Base-by-base conservation (phyloP, 2,329 filamentous ascomycete genomes). In the Xylaria sp. region DNA sequence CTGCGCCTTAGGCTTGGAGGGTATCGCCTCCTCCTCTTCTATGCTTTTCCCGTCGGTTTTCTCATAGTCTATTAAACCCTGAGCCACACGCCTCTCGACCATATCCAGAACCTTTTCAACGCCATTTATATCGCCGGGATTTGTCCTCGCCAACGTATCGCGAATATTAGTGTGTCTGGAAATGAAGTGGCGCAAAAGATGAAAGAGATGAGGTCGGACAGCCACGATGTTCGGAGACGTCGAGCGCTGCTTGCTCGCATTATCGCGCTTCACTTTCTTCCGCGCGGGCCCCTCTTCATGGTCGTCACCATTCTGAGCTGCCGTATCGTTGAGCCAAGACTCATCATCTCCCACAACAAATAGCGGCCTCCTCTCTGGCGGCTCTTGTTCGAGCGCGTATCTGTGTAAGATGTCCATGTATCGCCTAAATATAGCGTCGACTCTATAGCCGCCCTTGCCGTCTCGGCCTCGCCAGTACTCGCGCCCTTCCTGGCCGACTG, bases 151-250 rank as follows among this genome's bases (percentile, higher is more conserved):
- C 2, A 99, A 86, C n/a, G 90, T 88, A 77, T 98, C 93, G 38
- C 96, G 89, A 38, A 98, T 89, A 73, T 96, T 87, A 28, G 93
- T 94, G 80, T 97, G 92, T 70, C 86, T 87, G 2, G 90, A 85
- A 40, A 99, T 90, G 28, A 98, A 87, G 38, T 95, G 90, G 17
- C 95, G 88, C 26, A 98, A 87, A 31, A 99, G 87, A 79, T 97
- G 92, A 84, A 99, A 99, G 51, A 97, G 87, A 80, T 99, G 96
- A 0, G 93, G 89, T 80, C 98, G 94, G 86, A 97, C 93, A 40
- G 90, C 90, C 11, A 87, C 85, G 57, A 97, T 84, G 79, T 96
- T 98, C 3, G 82, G 88, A 77, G 80, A 81, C 54, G 71, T 80
- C 63, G 82, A 81, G 57, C 81, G 81, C 20, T 58, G 33, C 75